Percentiles rank a stretch among this genome's conserved stretches.
These are phyloP conservation scores for Isatis tinctoria DNA, from an alignment of 345 rosid genomes.

Conservation along the genomic window DNA sequence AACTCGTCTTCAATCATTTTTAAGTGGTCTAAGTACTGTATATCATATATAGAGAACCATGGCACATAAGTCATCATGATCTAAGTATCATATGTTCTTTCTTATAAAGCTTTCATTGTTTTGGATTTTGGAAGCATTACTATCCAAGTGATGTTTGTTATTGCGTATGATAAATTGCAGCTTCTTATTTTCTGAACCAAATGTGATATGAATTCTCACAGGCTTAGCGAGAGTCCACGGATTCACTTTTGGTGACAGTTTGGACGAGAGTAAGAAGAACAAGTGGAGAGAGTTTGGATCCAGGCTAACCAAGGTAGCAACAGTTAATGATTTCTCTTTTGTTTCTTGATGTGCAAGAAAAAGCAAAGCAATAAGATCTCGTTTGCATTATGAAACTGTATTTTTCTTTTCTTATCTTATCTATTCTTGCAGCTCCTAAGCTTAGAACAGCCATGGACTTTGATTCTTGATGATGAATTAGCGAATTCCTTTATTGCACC, in stretches of 20 bases:
- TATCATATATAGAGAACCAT: neutral
- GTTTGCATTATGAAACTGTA: neutral
- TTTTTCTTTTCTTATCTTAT: neutral
- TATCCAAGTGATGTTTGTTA: neutral
- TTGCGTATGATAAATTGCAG: neutral
- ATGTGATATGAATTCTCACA: conserved; percentile 23
- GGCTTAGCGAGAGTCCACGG: conserved; percentile 93
- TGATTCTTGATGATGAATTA: conserved; percentile 79
- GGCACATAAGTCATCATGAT: neutral
- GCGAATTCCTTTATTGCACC: conserved; percentile 87
- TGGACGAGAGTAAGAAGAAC: conserved; percentile 51
- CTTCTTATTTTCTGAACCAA: neutral
- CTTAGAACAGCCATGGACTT: conserved; percentile 66
- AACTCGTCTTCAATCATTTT: neutral
- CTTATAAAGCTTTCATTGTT: neutral
- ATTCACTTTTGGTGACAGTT: conserved; percentile 89
- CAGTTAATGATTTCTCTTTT: neutral
- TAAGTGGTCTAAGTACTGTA: neutral
- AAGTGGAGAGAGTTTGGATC: conserved; percentile 72
- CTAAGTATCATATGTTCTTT: neutral
- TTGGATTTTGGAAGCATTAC: neutral
- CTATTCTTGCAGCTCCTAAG: conserved; percentile 50
- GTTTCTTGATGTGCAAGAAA: neutral
- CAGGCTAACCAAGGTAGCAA: conserved; percentile 63
- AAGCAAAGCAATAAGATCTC: neutral